phyloP scores from a whole-genome alignment of 2,329 filamentous ascomycete species.

The Leptographium flavum region DNA sequence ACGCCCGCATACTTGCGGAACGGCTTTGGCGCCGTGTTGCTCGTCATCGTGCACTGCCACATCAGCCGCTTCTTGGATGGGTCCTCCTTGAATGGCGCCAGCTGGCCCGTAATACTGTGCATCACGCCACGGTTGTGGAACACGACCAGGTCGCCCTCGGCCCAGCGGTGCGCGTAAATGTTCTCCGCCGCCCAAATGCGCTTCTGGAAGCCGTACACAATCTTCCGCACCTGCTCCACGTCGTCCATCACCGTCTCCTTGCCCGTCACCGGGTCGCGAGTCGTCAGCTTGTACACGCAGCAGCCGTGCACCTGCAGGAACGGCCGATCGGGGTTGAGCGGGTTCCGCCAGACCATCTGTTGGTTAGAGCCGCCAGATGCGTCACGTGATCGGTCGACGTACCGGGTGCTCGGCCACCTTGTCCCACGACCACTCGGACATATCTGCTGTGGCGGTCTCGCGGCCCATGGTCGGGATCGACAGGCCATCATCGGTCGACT shows the following conservation, averaged over 20 bases:
- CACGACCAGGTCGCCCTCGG: conserved; percentile 60
- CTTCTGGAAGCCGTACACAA: conserved; percentile 7
- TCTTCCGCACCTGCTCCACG: conserved; percentile 9
- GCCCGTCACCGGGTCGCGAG: conserved; percentile 4
- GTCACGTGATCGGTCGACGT: conserved; percentile 16
- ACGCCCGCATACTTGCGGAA: conserved; percentile 6
- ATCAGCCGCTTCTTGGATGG: conserved; percentile 62
- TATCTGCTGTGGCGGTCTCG: conserved; percentile 1
- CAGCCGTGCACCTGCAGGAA: conserved; percentile 9
- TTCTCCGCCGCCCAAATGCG: conserved; percentile 32
- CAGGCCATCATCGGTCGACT: conserved; percentile 13
- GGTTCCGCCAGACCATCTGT: conserved; percentile 65
- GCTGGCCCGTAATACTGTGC: conserved; percentile 63
- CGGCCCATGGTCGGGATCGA: conserved; percentile 5
- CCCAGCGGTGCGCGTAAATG: conserved; percentile 65
- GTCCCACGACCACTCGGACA: conserved; percentile 8
- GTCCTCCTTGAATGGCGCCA: conserved; percentile 24
- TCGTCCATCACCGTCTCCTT: conserved; percentile 4
- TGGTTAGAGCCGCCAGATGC: too few relatives aligned
- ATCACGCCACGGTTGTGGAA: conserved; percentile 67
- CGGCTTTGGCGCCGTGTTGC: conserved; percentile 7
- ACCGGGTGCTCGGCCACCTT: conserved; percentile 10
- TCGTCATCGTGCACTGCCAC: conserved; percentile 56
- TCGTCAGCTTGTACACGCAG: conserved; percentile 8
- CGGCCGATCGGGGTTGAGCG: conserved; percentile 27